Conservation (phyloP, 495 filamentous ascomycete genomes). For the Letharia columbiana region DNA sequence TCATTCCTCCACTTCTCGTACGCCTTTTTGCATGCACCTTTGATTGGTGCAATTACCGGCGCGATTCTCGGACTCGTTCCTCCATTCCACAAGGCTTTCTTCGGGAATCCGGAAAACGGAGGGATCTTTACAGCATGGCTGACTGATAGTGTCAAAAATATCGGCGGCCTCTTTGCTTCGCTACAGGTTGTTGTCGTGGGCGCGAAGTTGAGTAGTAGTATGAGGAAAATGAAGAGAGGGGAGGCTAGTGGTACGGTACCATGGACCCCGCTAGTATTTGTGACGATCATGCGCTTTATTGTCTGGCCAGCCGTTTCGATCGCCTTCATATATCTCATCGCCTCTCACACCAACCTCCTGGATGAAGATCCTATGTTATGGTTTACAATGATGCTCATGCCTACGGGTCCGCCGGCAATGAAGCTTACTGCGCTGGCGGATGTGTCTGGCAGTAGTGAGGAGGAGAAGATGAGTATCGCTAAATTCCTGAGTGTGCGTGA, state of each 20-base stretch:
- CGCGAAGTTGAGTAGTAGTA: conserved; percentile 49
- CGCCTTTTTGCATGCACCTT: conserved; percentile 54
- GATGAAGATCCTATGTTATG: conserved; percentile 61
- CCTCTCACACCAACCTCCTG: conserved; percentile 47
- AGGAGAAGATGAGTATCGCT: conserved; percentile 60
- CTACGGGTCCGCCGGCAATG: conserved; percentile 62
- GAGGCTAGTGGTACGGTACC: conserved; percentile 42
- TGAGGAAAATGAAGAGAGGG: conserved; percentile 45
- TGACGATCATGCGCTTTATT: conserved; percentile 56
- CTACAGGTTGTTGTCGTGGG: conserved; percentile 69
- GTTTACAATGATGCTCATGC: conserved; percentile 74
- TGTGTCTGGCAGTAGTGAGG: conserved; percentile 47
- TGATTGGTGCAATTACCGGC: conserved; percentile 57
- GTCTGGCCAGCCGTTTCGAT: conserved; percentile 58
- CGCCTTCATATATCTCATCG: conserved; percentile 52
- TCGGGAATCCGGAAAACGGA: conserved; percentile 52
- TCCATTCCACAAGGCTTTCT: conserved; percentile 56
- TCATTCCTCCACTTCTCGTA: conserved; percentile 38
- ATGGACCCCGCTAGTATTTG: conserved; percentile 41
- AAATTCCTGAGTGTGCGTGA: conserved; percentile 57
- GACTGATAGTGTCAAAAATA: conserved; percentile 54
- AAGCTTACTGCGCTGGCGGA: conserved; percentile 60
- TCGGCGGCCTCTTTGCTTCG: conserved; percentile 62
- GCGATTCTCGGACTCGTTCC: conserved; percentile 55
- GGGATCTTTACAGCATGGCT: conserved; percentile 66